Evolutionary conservation across 1,284 basidiomycete genomes (phyloP), one percentile per base, ranked within the genome.

Genomic region (Cerioporus squamosus): DNA sequence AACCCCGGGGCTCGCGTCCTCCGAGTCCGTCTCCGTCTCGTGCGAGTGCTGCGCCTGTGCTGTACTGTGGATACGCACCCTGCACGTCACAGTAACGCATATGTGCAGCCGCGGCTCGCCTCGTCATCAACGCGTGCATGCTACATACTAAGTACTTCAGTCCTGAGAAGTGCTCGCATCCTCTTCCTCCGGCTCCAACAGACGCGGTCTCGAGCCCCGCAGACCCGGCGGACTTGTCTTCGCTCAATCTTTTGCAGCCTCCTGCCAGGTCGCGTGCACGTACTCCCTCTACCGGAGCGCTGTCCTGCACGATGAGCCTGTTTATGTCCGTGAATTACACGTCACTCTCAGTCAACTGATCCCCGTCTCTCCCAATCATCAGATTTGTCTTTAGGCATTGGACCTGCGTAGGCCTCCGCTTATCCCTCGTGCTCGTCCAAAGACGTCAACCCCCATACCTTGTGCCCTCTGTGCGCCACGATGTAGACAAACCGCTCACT

Each of bases 301-400:
- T 36, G 33, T 36, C 33, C 10, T 14, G 33, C 36, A 18, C 44
- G 23, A 15, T 50, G 51, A 52, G 26, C 42, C 15, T 33, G 15
- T 40, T 45, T n/a, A 49, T 49, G 18, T 55, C 47, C 47, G 47
- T 55, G 22, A 55, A 49, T 2, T 49, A 38, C 12, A 49, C 47
- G 53, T 55, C 53, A 50, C 33, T 24, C 15, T 40, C 40, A 6
- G 47, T 44, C 53, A 49, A 44, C 47, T 50, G 53, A 55, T 55
- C 46, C 53, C 44, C 47, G 47, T 49, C 33, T 36, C 33, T 15
- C 8, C 33, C 9, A 36, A 10, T 36, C 12, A 10, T 36, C 33
- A 36, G 33, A 12, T 36, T 36, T 36, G 33, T 10, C 33, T 36
- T 36, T 12, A 36, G 33, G 33, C 33, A 36, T 36, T 36, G 33